Evolutionary conservation across 2,329 filamentous ascomycete species (phyloP).

Genomic region (Epichloe coenophiala): DNA sequence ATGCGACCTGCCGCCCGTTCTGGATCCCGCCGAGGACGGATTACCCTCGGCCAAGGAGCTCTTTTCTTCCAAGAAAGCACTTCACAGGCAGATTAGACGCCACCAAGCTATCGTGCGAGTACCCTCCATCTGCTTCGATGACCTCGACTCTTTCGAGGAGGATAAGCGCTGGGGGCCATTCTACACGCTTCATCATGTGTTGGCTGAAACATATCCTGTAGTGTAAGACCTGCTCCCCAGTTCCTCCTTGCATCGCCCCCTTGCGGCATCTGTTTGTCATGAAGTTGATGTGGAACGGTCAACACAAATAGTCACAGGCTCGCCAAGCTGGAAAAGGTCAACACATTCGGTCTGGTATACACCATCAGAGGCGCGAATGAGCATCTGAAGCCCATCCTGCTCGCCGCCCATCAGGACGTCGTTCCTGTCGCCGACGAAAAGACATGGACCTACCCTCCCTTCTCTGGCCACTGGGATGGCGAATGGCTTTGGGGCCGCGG

Average conservation of each 20-base stretch:
- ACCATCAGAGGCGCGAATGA: constrained; percentile 40
- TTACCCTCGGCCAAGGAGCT: constrained; percentile 18
- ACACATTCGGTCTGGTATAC: constrained; percentile 48
- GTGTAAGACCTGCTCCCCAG: constrained; percentile 18
- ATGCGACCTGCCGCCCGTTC: constrained; percentile 21
- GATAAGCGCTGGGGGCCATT: constrained; percentile 43
- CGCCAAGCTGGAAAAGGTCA: constrained; percentile 39
- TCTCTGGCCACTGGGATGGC: constrained; percentile 27
- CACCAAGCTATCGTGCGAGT: constrained; percentile 42
- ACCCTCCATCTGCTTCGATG: constrained; percentile 41
- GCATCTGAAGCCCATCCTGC: constrained; percentile 29
- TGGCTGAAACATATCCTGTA: constrained; percentile 35
- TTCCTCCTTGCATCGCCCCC: constrained; percentile 10
- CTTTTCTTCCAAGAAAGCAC: constrained; percentile 20
- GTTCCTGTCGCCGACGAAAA: constrained; percentile 31
- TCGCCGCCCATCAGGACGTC: constrained; percentile 31
- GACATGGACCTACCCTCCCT: constrained; percentile 30
- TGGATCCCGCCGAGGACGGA: constrained; percentile 18
- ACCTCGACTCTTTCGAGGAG: constrained; percentile 38
- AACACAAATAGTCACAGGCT: constrained; percentile 22
- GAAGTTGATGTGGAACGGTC: background rate
- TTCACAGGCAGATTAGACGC: constrained; percentile 29
- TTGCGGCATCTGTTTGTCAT: background rate
- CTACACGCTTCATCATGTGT: constrained; percentile 32
- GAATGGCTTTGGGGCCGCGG: constrained; percentile 31